Percentiles rank a stretch among this genome's conserved stretches.
These are phyloP conservation scores for Alternaria dauci DNA, from an alignment of 2,329 filamentous ascomycete genomes.

Conservation along the genomic window DNA sequence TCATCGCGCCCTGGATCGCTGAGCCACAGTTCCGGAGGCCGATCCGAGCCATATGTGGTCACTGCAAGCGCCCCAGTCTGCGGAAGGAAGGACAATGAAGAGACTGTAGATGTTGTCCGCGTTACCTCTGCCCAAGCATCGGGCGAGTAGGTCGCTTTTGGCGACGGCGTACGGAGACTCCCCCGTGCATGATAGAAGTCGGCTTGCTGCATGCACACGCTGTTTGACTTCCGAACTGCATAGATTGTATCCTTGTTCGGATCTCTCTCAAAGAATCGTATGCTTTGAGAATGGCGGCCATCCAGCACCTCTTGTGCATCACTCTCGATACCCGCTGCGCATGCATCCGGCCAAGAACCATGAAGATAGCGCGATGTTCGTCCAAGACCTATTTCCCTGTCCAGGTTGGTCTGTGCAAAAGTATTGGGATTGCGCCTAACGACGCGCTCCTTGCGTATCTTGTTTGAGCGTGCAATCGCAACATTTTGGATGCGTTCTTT, in stretches of 20 bases:
- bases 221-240: slow-evolving; percentile 35
- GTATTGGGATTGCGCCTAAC: slow-evolving; percentile 26
- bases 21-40: slow-evolving; percentile 39
- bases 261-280: slow-evolving; percentile 43
- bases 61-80: slow-evolving; percentile 39
- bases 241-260: slow-evolving; percentile 35
- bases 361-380: slow-evolving; percentile 31
- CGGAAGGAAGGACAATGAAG: slow-evolving; percentile 41
- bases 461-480: slow-evolving; percentile 15
- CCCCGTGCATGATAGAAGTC: background rate
- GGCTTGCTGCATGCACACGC: slow-evolving; percentile 26
- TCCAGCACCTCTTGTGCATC: slow-evolving; percentile 19
- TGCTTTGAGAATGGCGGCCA: slow-evolving; percentile 5
- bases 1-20: slow-evolving; percentile 37
- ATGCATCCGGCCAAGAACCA: slow-evolving; percentile 39
- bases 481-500: slow-evolving; percentile 31
- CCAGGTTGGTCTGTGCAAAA: slow-evolving; percentile 30
- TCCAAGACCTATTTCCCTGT: slow-evolving; percentile 39
- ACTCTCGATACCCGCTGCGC: slow-evolving; percentile 24
- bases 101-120: slow-evolving; percentile 40
- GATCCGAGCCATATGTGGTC: slow-evolving; percentile 42
- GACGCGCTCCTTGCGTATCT: slow-evolving; percentile 37
- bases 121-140: slow-evolving; percentile 33
- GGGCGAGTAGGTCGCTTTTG: slow-evolving; percentile 24
- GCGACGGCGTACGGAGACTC: background rate